Evolutionary conservation across 2,329 filamentous ascomycete genomes (phyloP).

Genomic region (Domatiomyces globalis): DNA sequence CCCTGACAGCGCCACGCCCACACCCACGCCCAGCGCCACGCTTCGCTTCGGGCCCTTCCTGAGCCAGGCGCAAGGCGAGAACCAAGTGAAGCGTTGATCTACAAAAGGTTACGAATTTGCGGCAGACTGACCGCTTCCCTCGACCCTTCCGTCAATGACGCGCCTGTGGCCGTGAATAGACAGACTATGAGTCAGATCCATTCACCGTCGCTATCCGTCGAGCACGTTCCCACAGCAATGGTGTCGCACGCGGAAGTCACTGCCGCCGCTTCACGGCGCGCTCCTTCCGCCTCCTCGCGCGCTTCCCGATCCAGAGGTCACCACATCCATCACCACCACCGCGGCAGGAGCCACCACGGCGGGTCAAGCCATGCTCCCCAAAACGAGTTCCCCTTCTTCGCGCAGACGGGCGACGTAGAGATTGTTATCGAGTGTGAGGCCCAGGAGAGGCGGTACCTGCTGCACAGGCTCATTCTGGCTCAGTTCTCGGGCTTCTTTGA

Average conservation of each 20-base stretch:
- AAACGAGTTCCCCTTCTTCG: conserved; percentile 89
- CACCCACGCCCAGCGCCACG: too few species aligned
- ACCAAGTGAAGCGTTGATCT: too few species aligned
- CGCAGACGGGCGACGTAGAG: conserved; percentile 82
- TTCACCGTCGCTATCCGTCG: conserved; percentile 1
- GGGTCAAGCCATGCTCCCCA: conserved; percentile 54
- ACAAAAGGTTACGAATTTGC: too few species aligned
- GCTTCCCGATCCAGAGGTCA: conserved; percentile 45
- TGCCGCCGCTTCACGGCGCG: conserved; percentile 39
- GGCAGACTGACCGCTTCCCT: neutral
- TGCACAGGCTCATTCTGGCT: conserved; percentile 74
- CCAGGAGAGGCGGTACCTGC: conserved; percentile 68
- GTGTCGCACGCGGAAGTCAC: conserved; percentile 33
- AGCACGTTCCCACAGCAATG: conserved; percentile 17
- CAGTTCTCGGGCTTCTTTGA: conserved; percentile 93
- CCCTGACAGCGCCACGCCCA: too few species aligned
- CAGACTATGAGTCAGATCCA: conserved; percentile 1
- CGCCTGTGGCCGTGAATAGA: neutral
- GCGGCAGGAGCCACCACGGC: conserved; percentile 71
- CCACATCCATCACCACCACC: conserved; percentile 47
- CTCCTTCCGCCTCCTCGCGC: conserved; percentile 51
- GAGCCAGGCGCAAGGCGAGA: too few species aligned
- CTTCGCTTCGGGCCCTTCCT: too few species aligned
- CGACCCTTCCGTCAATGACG: neutral
- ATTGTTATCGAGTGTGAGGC: conserved; percentile 59